Evolutionary conservation across 352 stramenopile species (phyloP).

Genomic region (Pythium rishiriense): DNA sequence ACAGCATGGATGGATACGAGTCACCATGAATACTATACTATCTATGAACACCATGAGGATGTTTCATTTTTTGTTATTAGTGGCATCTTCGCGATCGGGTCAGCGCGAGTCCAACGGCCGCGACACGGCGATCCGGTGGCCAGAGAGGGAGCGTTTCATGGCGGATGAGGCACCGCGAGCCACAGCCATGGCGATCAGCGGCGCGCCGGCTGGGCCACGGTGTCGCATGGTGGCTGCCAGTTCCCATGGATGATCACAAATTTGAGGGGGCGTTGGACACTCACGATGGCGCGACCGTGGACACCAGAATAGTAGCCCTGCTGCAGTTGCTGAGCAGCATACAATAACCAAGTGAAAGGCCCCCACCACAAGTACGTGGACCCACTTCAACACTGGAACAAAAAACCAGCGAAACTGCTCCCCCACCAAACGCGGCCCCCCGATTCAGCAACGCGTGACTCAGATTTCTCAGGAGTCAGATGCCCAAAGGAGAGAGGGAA

Average conservation of each 20-base stretch:
- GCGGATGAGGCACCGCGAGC: background rate
- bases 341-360: background rate
- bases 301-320: background rate
- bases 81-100: background rate
- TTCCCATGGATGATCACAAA: background rate
- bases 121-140: background rate
- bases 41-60: background rate
- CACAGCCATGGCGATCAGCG: background rate
- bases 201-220: background rate
- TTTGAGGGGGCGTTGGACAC: constrained; percentile 5
- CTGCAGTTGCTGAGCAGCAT: background rate
- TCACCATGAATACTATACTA: background rate
- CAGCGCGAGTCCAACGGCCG: background rate
- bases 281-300: background rate
- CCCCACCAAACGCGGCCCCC: background rate
- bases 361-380: background rate
- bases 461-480: background rate
- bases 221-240: background rate
- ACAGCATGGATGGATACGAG: background rate
- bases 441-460: background rate
- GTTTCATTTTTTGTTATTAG: too few relatives aligned
- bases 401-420: constrained; percentile 3
- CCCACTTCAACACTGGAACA: constrained; percentile 7
- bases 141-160: background rate
- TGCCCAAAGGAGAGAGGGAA: background rate